Percentiles rank a stretch among this genome's conserved stretches.
phyloP scores from a whole-genome alignment of 192 early-diverging fungal genomes.

The Coemansia sp. region DNA sequence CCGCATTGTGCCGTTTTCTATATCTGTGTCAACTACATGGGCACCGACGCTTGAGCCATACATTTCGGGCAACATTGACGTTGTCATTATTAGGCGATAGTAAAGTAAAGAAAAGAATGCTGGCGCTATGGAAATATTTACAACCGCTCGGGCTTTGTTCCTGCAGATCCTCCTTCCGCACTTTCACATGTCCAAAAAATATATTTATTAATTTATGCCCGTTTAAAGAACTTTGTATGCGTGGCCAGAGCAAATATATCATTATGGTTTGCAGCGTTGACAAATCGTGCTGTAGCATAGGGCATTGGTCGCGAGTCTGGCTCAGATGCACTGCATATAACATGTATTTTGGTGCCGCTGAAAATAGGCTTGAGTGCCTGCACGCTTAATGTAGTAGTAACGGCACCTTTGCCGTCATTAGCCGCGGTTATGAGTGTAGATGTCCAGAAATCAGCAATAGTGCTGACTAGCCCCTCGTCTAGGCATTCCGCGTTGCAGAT shows the following conservation, averaged over 20 bases:
- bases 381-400: conserved; percentile 43
- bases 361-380: conserved; percentile 21
- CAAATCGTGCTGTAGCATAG: conserved; percentile 31
- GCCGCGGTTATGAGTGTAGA: conserved; percentile 39
- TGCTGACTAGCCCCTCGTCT: conserved; percentile 39
- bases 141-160: neutral
- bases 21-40: conserved; percentile 3
- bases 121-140: no score
- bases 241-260: conserved; percentile 24
- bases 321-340: conserved; percentile 18
- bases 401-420: conserved; percentile 20
- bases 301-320: conserved; percentile 7
- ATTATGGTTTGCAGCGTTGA: conserved; percentile 7
- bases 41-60: conserved; percentile 18
- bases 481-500: conserved; percentile 16
- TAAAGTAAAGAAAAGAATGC: neutral
- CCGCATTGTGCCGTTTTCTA: conserved; percentile 6
- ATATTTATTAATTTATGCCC: neutral
- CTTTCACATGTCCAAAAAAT: conserved; percentile 6
- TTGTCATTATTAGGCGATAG: neutral
- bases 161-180: neutral
- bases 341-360: conserved; percentile 5
- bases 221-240: conserved; percentile 43
- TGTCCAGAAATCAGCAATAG: conserved; percentile 45
- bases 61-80: conserved; percentile 10